Percentiles rank a stretch among this genome's conserved stretches.
phyloP scores from a whole-genome alignment of 192 early-diverging fungal genomes.

The Tieghemiomyces parasiticus region DNA sequence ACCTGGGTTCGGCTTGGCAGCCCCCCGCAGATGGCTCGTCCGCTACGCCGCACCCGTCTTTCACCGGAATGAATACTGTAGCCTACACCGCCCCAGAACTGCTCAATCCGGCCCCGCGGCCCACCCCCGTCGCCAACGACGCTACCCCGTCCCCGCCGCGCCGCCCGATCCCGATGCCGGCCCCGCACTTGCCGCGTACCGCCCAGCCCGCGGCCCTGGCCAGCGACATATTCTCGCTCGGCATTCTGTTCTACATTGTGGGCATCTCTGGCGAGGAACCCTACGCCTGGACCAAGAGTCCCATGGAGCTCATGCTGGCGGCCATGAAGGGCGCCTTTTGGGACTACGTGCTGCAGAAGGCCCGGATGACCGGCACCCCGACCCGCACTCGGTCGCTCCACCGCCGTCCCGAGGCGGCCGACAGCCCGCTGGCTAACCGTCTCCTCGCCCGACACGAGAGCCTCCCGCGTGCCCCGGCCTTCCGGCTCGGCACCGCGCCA shows the following conservation, averaged over 20 bases:
- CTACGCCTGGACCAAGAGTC: constrained; percentile 33
- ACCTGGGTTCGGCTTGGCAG: constrained; percentile 23
- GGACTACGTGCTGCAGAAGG: constrained; percentile 28
- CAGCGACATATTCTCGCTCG: constrained; percentile 35
- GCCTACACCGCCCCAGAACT: constrained; percentile 41
- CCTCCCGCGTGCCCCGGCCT: too few species aligned
- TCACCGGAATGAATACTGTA: constrained; percentile 31
- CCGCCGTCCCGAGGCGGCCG: not conserved
- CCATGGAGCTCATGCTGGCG: constrained; percentile 43
- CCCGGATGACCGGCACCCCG: not conserved
- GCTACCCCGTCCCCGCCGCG: constrained; percentile 9
- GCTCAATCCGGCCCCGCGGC: constrained; percentile 17
- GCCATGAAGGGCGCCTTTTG: constrained; percentile 45
- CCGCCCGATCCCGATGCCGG: not conserved
- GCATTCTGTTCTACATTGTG: constrained; percentile 38
- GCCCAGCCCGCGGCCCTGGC: constrained; percentile 3
- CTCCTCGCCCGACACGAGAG: too few species aligned
- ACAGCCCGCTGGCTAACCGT: too few species aligned
- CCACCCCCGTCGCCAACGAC: not conserved
- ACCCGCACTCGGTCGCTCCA: constrained; percentile 6
- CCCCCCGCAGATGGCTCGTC: not conserved
- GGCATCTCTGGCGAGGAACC: constrained; percentile 40
- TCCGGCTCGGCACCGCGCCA: too few species aligned
- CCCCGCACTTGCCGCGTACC: not conserved
- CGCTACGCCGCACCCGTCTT: constrained; percentile 14